Conservation (phyloP, 768 basidiomycete genomes). For the Cystobasidium tubakii region DNA sequence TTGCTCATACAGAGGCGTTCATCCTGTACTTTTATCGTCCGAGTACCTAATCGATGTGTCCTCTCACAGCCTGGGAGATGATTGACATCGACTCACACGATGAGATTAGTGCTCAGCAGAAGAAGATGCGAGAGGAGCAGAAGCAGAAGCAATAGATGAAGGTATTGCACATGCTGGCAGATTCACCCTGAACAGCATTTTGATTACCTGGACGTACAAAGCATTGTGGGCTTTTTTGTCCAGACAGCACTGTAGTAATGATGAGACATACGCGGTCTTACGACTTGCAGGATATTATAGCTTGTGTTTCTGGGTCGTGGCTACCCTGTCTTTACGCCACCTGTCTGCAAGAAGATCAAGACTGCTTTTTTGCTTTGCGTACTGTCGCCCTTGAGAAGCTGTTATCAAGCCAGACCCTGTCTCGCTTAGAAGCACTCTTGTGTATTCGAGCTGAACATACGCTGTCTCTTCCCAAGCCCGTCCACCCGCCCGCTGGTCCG, state of each 20-base stretch:
- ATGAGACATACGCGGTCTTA: too few species aligned
- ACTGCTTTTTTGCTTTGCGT: too few species aligned
- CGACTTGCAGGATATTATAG: too few species aligned
- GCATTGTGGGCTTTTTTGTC: background rate
- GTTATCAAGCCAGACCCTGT: too few species aligned
- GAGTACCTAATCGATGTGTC: background rate
- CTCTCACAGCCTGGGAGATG: conserved; percentile 31
- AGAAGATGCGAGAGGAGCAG: conserved; percentile 3
- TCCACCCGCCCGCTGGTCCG: background rate
- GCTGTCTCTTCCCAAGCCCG: too few species aligned
- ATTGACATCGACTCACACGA: conserved; percentile 40
- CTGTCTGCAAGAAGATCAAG: too few species aligned
- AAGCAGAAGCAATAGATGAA: background rate
- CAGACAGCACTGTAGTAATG: background rate
- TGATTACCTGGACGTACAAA: background rate
- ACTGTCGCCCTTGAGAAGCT: too few species aligned
- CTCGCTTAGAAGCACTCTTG: too few species aligned
- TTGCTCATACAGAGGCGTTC: background rate
- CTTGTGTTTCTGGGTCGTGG: too few species aligned
- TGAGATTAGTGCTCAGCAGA: conserved; percentile 34
- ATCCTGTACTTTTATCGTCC: background rate
- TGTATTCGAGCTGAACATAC: too few species aligned
- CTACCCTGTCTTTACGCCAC: too few species aligned
- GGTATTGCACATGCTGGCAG: too few species aligned
- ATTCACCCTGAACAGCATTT: background rate